These are phyloP conservation scores for Neophaeococcomyces mojaviensis DNA, from an alignment of 2,329 filamentous ascomycete genomes.

Conservation along the genomic window DNA sequence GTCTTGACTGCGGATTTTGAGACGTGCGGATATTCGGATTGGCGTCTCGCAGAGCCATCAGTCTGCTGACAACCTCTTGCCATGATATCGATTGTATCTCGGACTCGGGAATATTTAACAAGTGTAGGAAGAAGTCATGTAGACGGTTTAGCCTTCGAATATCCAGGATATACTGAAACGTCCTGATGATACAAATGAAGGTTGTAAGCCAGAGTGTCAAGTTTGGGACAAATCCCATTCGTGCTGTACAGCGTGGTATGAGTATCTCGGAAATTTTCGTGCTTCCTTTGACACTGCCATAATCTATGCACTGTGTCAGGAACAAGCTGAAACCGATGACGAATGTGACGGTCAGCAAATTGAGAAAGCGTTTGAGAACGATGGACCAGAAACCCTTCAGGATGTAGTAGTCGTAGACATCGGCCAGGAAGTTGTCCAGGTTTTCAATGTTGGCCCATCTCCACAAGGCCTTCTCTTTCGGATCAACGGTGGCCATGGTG, in stretches of 20 bases:
- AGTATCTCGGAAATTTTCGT: conserved; percentile 50
- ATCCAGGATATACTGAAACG: conserved; percentile 66
- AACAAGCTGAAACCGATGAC: conserved; percentile 77
- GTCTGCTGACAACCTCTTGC: conserved; percentile 78
- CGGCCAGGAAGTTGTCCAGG: conserved; percentile 76
- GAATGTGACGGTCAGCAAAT: conserved; percentile 74
- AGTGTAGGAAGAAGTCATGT: conserved; percentile 75
- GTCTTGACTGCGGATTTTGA: conserved; percentile 51
- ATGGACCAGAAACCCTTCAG: conserved; percentile 83
- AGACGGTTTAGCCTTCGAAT: conserved; percentile 66
- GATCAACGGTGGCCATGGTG: conserved; percentile 42
- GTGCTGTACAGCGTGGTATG: conserved; percentile 65
- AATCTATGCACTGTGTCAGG: conserved; percentile 78
- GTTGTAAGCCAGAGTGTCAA: conserved; percentile 75
- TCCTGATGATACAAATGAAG: conserved; percentile 77
- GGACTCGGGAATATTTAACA: conserved; percentile 72
- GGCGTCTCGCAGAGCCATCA: conserved; percentile 76
- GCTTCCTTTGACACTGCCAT: conserved; percentile 60
- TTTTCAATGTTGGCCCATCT: conserved; percentile 88
- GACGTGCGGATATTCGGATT: conserved; percentile 74
- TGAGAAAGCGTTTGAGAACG: conserved; percentile 61
- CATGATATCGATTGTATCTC: conserved; percentile 94
- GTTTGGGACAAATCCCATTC: conserved; percentile 70
- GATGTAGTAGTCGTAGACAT: conserved; percentile 79
- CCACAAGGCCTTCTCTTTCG: conserved; percentile 77